Conservation (phyloP, 2,329 filamentous ascomycete species). For the Hypoxylon sp. region DNA sequence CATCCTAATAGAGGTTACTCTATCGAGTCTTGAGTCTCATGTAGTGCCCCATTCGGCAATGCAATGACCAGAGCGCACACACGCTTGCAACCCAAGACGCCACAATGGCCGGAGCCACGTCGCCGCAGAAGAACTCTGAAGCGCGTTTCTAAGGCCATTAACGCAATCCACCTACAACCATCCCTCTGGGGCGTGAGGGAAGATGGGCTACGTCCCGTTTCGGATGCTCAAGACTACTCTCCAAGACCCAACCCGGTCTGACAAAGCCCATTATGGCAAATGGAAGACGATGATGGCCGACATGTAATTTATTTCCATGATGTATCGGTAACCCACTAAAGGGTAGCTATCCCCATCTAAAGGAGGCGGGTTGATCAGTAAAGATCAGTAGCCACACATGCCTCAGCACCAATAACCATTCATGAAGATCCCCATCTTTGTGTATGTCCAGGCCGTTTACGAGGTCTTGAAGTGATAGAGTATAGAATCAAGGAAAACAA, state of each 20-base stretch:
- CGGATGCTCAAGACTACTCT: conserved; percentile 14
- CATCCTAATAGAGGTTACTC: background rate
- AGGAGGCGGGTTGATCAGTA: conserved; percentile 26
- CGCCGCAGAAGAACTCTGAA: background rate
- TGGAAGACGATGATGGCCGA: conserved; percentile 27
- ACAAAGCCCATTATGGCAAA: conserved; percentile 20
- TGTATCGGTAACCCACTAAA: conserved; percentile 6
- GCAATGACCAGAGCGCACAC: conserved; percentile 17
- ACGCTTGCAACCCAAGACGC: background rate
- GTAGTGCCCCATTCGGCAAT: conserved; percentile 25
- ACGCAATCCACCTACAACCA: conserved; percentile 18
- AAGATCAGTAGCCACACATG: conserved; percentile 27
- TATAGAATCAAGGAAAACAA: conserved; percentile 15
- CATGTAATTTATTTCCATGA: background rate
- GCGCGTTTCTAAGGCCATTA: conserved; percentile 4
- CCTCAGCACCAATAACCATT: conserved; percentile 10
- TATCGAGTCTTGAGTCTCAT: conserved; percentile 21
- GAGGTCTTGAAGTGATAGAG: conserved; percentile 6
- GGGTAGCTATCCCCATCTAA: conserved; percentile 29
- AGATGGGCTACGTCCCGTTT: conserved; percentile 5
- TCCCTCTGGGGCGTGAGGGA: conserved; percentile 16
- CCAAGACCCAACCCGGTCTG: conserved; percentile 21
- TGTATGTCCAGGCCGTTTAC: conserved; percentile 14
- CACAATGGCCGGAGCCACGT: conserved; percentile 8
- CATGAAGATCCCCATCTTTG: conserved; percentile 14